Percentiles rank a stretch among this genome's conserved stretches.
Conservation (phyloP, 306 rosid genomes). For the Chamaecrista fasciculata region DNA sequence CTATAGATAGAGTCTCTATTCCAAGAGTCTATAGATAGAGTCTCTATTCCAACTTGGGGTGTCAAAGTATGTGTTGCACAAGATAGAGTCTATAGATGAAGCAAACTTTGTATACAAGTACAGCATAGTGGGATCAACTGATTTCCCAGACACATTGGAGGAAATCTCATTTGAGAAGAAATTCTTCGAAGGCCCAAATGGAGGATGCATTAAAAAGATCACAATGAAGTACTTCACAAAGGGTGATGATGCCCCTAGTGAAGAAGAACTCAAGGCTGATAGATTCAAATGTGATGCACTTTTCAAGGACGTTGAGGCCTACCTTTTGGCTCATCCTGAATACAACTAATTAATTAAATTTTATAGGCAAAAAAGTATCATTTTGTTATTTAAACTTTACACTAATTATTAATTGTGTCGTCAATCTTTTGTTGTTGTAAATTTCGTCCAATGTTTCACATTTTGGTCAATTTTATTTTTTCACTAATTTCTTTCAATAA, state of each 20-base stretch:
- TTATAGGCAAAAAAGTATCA: no score
- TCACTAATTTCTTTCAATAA: no score
- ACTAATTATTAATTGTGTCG: no score
- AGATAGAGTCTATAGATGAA: slow-evolving; percentile 33
- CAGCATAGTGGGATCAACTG: slow-evolving; percentile 38
- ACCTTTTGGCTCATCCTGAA: slow-evolving; percentile 37
- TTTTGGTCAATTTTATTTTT: no score
- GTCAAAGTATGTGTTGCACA: slow-evolving; percentile 32
- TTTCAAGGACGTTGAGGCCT: slow-evolving; percentile 43
- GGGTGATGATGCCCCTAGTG: slow-evolving; percentile 26
- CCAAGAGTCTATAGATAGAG: no score
- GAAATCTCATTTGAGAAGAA: slow-evolving; percentile 33
- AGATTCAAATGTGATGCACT: slow-evolving; percentile 37
- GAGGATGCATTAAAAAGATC: slow-evolving; percentile 32
- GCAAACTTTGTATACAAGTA: slow-evolving; percentile 31
- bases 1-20: no score
- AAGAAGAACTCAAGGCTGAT: slow-evolving; percentile 28
- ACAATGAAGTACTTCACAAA: slow-evolving; percentile 15
- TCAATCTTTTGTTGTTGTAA: no score
- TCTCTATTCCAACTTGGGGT: no score
- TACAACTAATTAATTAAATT: slow-evolving; percentile 29
- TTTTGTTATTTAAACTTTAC: no score
- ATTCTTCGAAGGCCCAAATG: slow-evolving; percentile 27
- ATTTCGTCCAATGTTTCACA: no score
- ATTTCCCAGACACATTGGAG: slow-evolving; percentile 24